A percentile compares a stretch with the other conserved stretches of the same genome.
Evolutionary conservation across 306 rosid species (phyloP).

Genomic region (Lupinus albus): DNA sequence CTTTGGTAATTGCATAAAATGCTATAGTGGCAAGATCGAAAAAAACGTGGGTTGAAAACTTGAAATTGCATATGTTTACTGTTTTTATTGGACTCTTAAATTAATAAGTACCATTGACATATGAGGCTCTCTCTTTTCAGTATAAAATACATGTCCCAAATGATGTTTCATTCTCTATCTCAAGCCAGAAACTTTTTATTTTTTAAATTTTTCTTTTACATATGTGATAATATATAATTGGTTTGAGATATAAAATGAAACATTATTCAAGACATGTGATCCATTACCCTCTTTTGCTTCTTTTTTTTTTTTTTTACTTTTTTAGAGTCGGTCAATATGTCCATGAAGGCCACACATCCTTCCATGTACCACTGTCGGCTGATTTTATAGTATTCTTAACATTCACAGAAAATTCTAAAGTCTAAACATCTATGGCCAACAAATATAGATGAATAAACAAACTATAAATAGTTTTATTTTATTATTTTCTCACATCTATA

Average conservation of each 20-base stretch:
- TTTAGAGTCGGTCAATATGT: constrained; percentile 24
- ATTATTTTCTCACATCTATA: neutral
- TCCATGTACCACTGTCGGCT: constrained; percentile 46
- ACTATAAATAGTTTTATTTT: neutral
- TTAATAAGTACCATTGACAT: constrained; percentile 6
- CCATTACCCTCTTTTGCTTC: too few species aligned
- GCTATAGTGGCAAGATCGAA: neutral
- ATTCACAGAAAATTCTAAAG: constrained; percentile 30
- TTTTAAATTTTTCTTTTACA: too few species aligned
- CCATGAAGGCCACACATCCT: constrained; percentile 35
- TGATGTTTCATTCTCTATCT: too few species aligned
- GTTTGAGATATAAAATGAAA: too few species aligned
- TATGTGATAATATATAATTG: too few species aligned
- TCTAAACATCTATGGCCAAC: too few species aligned
- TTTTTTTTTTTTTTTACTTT: too few species aligned
- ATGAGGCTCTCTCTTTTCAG: too few species aligned
- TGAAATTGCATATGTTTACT: constrained; percentile 21
- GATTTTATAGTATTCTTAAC: constrained; percentile 34
- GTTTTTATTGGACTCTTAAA: constrained; percentile 34
- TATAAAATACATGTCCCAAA: too few species aligned
- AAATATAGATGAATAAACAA: neutral
- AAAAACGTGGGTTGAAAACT: constrained; percentile 16
- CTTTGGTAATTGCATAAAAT: constrained; percentile 34
- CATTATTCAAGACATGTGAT: too few species aligned
- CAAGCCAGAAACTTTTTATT: too few species aligned